Evolutionary conservation across 768 basidiomycete species (phyloP), one percentile per base, ranked within the genome.

Genomic region (Tylopilus sp.): DNA sequence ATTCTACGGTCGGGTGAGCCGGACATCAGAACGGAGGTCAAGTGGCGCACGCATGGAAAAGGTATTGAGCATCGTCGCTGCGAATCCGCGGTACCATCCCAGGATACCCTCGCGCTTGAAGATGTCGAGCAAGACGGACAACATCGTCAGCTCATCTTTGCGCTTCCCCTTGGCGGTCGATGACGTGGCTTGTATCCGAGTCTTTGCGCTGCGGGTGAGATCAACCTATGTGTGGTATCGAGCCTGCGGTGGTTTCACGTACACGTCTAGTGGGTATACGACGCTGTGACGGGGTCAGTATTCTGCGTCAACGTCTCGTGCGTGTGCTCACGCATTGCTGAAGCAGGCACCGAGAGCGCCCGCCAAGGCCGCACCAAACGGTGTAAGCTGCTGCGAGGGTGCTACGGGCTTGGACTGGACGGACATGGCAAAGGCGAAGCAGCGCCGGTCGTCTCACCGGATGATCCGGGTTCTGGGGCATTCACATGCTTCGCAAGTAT

Each of bases 21-120:
- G 22, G 29, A 55, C 16, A 29, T 45, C 29, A n/a, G 28, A 3
- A 24, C 33, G 33, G 41, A 40, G 4, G 31, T 3, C 12, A 7
- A 29, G 21, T 6, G 58, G 61, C 54, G 37, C 65, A 94, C 96
- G 94, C 85, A 89, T 90, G 33, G 93, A 96, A 71, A 99, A 99
- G 2, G 93, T 97, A 71, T 97, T 98, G 60, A 98, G 75, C 96
- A 98, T 98, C 37, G 91, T 98, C 22, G 97, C 97, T 31, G 84
- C 79, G 68, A 98, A 99, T 3, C 97, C 97, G 40, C 86, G 81
- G 73, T 96, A 99, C 66, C 85, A 85, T 0, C 94, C 97, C 6
- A 64, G 50, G 49, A 97, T 57, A 1, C 97, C 96, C 57, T 98
- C 93, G 53, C 84, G 83, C 60, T 79, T 81, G 65, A 91, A 77